Conservation (phyloP, 1,139 yeast genomes). For the Saccharomyces hybrid region DNA sequence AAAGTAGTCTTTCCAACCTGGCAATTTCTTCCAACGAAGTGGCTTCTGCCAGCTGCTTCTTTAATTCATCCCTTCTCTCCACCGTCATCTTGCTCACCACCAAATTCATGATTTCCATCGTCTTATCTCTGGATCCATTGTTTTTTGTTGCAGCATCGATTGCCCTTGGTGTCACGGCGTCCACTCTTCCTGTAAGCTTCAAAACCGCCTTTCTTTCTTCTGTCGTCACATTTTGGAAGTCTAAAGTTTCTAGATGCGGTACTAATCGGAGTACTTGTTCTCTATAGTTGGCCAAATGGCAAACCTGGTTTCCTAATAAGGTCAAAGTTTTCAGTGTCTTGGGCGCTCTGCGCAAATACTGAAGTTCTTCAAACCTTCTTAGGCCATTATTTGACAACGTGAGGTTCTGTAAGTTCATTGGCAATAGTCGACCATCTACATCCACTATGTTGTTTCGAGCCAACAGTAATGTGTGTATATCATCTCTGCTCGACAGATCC, state of each 20-base stretch:
- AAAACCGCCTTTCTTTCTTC: slow-evolving; percentile 42
- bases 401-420: slow-evolving; percentile 19
- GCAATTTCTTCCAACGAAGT: slow-evolving; percentile 68
- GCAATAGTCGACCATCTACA: slow-evolving; percentile 23
- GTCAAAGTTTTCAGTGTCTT: slow-evolving; percentile 37
- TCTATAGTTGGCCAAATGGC: slow-evolving; percentile 50
- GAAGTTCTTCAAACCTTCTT: slow-evolving; percentile 15
- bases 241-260: slow-evolving; percentile 59
- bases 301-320: slow-evolving; percentile 57
- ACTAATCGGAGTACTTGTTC: slow-evolving; percentile 51
- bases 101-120: slow-evolving; percentile 28
- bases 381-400: slow-evolving; percentile 24
- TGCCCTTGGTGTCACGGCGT: slow-evolving; percentile 29
- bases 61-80: slow-evolving; percentile 44
- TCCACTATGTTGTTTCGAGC: slow-evolving; percentile 22
- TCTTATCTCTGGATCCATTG: slow-evolving; percentile 24
- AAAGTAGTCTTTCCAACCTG: slow-evolving; percentile 45
- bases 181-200: not conserved
- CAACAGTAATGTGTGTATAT: slow-evolving; percentile 27
- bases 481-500: slow-evolving; percentile 13
- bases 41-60: slow-evolving; percentile 52
- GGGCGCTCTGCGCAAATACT: slow-evolving; percentile 20
- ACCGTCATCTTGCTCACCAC: slow-evolving; percentile 44
- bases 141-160: not conserved
- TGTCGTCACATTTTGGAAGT: slow-evolving; percentile 54